phyloP scores from a whole-genome alignment of 345 rosid genomes.

The Eutrema yunnanense region DNA sequence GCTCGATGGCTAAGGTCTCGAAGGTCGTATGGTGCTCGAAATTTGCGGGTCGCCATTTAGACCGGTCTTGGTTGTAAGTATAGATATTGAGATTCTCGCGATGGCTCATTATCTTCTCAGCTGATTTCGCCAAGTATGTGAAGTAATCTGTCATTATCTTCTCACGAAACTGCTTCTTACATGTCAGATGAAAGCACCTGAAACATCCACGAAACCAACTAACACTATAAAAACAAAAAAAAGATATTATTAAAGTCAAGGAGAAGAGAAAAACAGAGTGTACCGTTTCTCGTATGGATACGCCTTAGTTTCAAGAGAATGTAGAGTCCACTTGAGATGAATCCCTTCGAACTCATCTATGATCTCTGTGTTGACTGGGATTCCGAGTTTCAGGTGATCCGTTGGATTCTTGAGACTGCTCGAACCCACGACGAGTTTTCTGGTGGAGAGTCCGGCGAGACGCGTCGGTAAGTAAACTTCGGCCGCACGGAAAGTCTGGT shows the following conservation, averaged over 20 bases:
- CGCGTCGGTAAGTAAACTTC: slow-evolving; percentile 26
- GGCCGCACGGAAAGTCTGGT: slow-evolving; percentile 29
- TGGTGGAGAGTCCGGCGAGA: slow-evolving; percentile 12
- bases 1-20: slow-evolving; percentile 24
- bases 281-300: slow-evolving; percentile 16
- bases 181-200: slow-evolving; percentile 24
- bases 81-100: slow-evolving; percentile 16
- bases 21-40: slow-evolving; percentile 21
- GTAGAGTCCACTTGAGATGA: slow-evolving; percentile 25
- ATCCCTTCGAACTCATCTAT: slow-evolving; percentile 22
- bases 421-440: slow-evolving; percentile 22
- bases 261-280: background rate
- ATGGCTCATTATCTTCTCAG: slow-evolving; percentile 8
- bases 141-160: slow-evolving; percentile 18
- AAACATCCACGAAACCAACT: background rate
- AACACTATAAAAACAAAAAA: background rate
- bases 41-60: slow-evolving; percentile 2
- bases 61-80: slow-evolving; percentile 8
- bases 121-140: slow-evolving; percentile 5
- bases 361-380: slow-evolving; percentile 24
- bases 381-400: background rate
- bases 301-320: slow-evolving; percentile 17
- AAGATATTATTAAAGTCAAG: background rate
- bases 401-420: slow-evolving; percentile 17
- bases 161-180: slow-evolving; percentile 20